These are phyloP conservation scores for Carpinus fangiana DNA, from an alignment of 306 rosid genomes.

Conservation along the genomic window DNA sequence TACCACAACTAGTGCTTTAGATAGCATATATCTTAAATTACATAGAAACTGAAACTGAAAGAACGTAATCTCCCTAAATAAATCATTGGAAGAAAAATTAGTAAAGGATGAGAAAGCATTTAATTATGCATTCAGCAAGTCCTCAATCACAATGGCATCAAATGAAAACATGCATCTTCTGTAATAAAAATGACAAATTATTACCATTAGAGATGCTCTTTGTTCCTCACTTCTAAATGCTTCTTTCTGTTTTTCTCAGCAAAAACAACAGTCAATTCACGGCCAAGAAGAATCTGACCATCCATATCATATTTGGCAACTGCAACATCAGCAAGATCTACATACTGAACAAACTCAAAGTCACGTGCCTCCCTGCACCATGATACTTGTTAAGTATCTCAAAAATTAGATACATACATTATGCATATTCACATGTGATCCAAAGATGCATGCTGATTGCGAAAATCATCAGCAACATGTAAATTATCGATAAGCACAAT, in stretches of 20 bases:
- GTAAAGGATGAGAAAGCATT: neutral
- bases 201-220: slow-evolving; percentile 34
- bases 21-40: neutral
- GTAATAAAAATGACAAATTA: neutral
- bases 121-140: neutral
- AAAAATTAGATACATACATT: neutral
- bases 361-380: slow-evolving; percentile 88
- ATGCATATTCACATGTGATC: slow-evolving; percentile 15
- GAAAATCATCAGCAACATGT: slow-evolving; percentile 19
- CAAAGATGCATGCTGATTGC: slow-evolving; percentile 18
- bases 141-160: neutral
- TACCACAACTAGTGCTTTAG: neutral
- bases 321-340: slow-evolving; percentile 92
- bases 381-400: slow-evolving; percentile 1
- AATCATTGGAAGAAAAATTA: neutral
- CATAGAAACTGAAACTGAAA: neutral
- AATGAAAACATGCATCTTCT: neutral
- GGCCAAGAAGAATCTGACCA: slow-evolving; percentile 86
- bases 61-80: neutral
- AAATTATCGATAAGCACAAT: slow-evolving; percentile 9
- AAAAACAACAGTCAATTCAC: slow-evolving; percentile 92
- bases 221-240: slow-evolving; percentile 81
- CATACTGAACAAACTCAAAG: slow-evolving; percentile 89
- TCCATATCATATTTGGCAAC: slow-evolving; percentile 97
- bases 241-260: slow-evolving; percentile 99